A percentile compares a stretch with the other conserved stretches of the same genome.
phyloP scores from a whole-genome alignment of 2,329 filamentous ascomycete genomes.

The Diaporthe helianthi region DNA sequence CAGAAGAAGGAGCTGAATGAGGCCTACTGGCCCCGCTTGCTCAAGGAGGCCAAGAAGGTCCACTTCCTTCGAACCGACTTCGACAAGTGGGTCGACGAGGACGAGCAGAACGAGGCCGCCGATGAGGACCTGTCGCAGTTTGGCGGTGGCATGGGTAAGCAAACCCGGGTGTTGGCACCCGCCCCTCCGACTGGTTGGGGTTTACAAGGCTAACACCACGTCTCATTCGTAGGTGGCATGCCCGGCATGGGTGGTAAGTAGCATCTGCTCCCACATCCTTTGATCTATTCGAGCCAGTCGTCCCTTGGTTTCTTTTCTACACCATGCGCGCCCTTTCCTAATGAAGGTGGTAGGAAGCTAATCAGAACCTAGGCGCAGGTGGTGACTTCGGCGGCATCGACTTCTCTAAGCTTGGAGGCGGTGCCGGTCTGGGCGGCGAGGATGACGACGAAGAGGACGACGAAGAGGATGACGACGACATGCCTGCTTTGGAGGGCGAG shows the following conservation, averaged over 20 bases:
- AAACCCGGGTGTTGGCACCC: conserved; percentile 23
- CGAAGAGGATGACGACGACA: conserved; percentile 78
- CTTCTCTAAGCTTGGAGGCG: conserved; percentile 87
- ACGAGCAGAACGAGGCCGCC: conserved; percentile 90
- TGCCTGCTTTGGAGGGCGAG: conserved; percentile 79
- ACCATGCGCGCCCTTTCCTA: neutral
- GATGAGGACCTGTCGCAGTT: conserved; percentile 81
- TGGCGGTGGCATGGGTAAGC: conserved; percentile 67
- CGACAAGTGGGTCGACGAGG: conserved; percentile 99
- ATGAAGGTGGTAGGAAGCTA: neutral
- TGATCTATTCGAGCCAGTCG: neutral
- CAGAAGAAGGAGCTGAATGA: conserved; percentile 96
- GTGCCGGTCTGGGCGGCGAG: conserved; percentile 57
- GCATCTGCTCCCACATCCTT: neutral
- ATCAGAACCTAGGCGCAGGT: conserved; percentile 43
- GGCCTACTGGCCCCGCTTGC: conserved; percentile 93
- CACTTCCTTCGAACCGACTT: conserved; percentile 99
- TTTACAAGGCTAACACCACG: conserved; percentile 34
- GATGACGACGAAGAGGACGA: conserved; percentile 58
- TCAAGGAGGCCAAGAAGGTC: conserved; percentile 87
- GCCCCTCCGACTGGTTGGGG: conserved; percentile 5
- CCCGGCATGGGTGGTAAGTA: conserved; percentile 60
- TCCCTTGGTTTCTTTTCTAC: neutral
- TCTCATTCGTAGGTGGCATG: conserved; percentile 55
- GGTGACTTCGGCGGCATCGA: conserved; percentile 87